Conservation (phyloP, 2,329 filamentous ascomycete genomes). For the Fusarium circinatum region DNA sequence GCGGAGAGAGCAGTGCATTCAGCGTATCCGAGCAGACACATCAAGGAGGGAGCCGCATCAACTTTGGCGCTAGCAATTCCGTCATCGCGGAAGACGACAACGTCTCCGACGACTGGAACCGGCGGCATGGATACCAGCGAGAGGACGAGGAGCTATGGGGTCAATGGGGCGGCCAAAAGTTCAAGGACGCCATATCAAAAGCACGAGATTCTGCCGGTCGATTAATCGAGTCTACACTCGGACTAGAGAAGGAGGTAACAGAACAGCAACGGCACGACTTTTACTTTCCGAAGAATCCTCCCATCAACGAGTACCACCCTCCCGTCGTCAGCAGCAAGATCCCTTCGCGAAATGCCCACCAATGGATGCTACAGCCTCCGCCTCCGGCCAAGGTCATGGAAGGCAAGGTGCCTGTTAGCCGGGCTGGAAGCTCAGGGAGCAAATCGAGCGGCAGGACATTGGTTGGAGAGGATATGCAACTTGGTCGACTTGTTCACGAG, state of each 20-base stretch:
- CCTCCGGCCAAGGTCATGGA: conserved; percentile 93
- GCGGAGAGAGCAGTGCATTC: conserved; percentile 62
- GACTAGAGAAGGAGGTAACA: conserved; percentile 62
- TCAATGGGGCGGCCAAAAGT: conserved; percentile 65
- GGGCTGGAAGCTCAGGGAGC: conserved; percentile 68
- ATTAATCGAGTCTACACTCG: conserved; percentile 62
- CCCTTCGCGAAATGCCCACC: conserved; percentile 73
- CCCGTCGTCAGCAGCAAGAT: conserved; percentile 83
- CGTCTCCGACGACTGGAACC: conserved; percentile 72
- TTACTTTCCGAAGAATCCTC: conserved; percentile 72
- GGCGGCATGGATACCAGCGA: conserved; percentile 77
- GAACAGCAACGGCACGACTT: conserved; percentile 68
- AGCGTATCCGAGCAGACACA: conserved; percentile 54
- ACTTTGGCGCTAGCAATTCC: conserved; percentile 46
- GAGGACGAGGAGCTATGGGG: conserved; percentile 92
- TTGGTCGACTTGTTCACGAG: conserved; percentile 57
- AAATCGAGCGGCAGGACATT: conserved; percentile 59
- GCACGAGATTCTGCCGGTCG: conserved; percentile 66
- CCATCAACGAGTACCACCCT: conserved; percentile 87
- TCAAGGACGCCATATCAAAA: conserved; percentile 68
- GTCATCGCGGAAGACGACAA: conserved; percentile 52
- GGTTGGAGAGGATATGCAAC: conserved; percentile 53
- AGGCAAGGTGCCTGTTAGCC: conserved; percentile 78
- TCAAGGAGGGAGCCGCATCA: conserved; percentile 50
- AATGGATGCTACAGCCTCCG: conserved; percentile 94